Evolutionary conservation across 257 asterid species (phyloP).

Genomic region (Solanum piurae): DNA sequence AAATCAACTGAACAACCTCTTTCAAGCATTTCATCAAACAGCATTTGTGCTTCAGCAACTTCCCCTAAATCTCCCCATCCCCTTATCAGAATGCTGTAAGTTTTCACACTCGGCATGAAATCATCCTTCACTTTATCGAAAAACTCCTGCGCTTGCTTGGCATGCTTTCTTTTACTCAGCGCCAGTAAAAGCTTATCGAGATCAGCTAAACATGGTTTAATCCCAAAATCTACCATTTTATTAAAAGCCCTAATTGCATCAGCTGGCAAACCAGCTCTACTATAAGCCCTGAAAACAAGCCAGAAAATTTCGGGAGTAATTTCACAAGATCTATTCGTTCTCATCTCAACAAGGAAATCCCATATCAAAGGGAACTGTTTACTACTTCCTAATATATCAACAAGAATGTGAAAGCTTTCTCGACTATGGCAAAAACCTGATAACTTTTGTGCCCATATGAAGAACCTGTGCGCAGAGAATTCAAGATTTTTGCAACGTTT

Average conservation of each 20-base stretch:
- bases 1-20: slow-evolving; percentile 50
- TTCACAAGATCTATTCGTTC: slow-evolving; percentile 24
- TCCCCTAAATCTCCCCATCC: slow-evolving; percentile 83
- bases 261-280: slow-evolving; percentile 66
- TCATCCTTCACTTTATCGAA: slow-evolving; percentile 43
- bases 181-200: slow-evolving; percentile 59
- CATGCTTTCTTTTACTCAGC: slow-evolving; percentile 64
- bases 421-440: slow-evolving; percentile 59
- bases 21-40: slow-evolving; percentile 77
- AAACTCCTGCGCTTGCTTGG: slow-evolving; percentile 54
- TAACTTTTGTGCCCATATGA: slow-evolving; percentile 57
- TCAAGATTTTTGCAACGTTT: slow-evolving; percentile 77
- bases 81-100: slow-evolving; percentile 69
- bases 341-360: slow-evolving; percentile 67
- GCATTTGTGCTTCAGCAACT: slow-evolving; percentile 25
- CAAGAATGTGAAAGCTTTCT: slow-evolving; percentile 58
- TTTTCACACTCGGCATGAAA: slow-evolving; percentile 37
- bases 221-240: slow-evolving; percentile 79
- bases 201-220: slow-evolving; percentile 40
- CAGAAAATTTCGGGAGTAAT: slow-evolving; percentile 48
- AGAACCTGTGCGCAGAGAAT: slow-evolving; percentile 88
- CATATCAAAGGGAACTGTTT: slow-evolving; percentile 73
- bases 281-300: slow-evolving; percentile 56
- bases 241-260: slow-evolving; percentile 81
- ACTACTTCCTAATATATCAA: slow-evolving; percentile 67